These are phyloP conservation scores for Pterocarpus santalinus DNA, from an alignment of 306 rosid species.

Conservation along the genomic window DNA sequence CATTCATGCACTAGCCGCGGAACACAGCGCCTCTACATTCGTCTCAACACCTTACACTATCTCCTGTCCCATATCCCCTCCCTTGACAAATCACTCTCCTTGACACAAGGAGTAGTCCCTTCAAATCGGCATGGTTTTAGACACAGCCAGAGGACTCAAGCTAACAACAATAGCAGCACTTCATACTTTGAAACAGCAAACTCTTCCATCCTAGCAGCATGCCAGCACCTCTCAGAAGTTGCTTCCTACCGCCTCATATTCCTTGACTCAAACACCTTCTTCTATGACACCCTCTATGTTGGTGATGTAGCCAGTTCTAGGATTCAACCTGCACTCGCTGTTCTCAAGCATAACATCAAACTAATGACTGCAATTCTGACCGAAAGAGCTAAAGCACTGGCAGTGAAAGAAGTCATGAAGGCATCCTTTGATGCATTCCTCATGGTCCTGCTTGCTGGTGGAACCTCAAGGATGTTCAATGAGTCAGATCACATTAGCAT, in stretches of 20 bases:
- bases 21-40: conserved; percentile 93
- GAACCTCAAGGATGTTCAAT: conserved; percentile 65
- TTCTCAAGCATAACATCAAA: conserved; percentile 74
- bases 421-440: conserved; percentile 75
- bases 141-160: conserved; percentile 12
- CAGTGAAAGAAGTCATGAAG: conserved; percentile 77
- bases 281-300: conserved; percentile 72
- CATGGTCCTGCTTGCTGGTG: conserved; percentile 91
- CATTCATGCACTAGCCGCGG: conserved; percentile 89
- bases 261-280: conserved; percentile 70
- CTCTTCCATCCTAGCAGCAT: conserved; percentile 61
- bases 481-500: conserved; percentile 69
- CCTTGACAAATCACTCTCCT: conserved; percentile 71
- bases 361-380: conserved; percentile 69
- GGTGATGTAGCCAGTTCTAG: conserved; percentile 69
- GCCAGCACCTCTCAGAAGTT: conserved; percentile 80
- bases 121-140: conserved; percentile 43
- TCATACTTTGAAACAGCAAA: conserved; percentile 72
- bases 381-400: conserved; percentile 69
- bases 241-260: conserved; percentile 86
- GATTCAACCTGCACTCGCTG: conserved; percentile 56
- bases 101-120: conserved; percentile 59
- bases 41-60: conserved; percentile 84
- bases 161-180: conserved; percentile 34
- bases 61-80: conserved; percentile 66